Conservation (phyloP, 768 basidiomycete species). For the Psilocybe sp. region DNA sequence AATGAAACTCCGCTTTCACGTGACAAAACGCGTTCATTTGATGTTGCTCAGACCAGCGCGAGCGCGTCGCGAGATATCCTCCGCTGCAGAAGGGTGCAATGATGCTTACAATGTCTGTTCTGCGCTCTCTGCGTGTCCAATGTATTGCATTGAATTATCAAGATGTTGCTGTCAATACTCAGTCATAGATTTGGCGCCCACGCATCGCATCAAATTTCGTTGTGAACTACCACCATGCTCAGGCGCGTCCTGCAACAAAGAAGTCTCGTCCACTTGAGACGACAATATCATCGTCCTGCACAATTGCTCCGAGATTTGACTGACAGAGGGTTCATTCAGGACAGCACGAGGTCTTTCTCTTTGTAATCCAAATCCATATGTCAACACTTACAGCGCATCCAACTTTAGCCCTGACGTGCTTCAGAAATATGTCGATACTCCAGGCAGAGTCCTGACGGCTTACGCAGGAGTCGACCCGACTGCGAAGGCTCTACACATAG, state of each 20-base stretch:
- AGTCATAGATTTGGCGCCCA: too few relatives aligned
- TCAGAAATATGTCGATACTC: constrained; percentile 29
- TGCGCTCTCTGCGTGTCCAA: too few relatives aligned
- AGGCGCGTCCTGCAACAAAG: too few relatives aligned
- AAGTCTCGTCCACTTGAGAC: too few relatives aligned
- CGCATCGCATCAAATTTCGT: neutral
- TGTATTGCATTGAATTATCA: too few relatives aligned
- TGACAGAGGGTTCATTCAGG: constrained; percentile 45
- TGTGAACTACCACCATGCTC: neutral
- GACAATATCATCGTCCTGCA: neutral
- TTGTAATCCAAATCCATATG: neutral
- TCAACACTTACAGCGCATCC: neutral
- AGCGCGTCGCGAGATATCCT: neutral
- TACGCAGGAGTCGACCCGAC: constrained; percentile 96
- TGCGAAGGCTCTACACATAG: constrained; percentile 85
- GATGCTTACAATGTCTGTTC: neutral
- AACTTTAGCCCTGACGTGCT: constrained; percentile 39
- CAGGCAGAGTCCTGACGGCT: constrained; percentile 43
- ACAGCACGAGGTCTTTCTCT: constrained; percentile 38
- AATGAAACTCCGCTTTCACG: constrained; percentile 23
- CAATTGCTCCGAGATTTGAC: constrained; percentile 40
- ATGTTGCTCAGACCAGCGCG: neutral
- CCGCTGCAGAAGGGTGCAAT: neutral
- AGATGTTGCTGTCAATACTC: too few relatives aligned
- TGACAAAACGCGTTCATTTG: constrained; percentile 5